A percentile compares a stretch with the other conserved stretches of the same genome.
Evolutionary conservation across 768 basidiomycete genomes (phyloP).

Genomic region (Leccinum arenicola): DNA sequence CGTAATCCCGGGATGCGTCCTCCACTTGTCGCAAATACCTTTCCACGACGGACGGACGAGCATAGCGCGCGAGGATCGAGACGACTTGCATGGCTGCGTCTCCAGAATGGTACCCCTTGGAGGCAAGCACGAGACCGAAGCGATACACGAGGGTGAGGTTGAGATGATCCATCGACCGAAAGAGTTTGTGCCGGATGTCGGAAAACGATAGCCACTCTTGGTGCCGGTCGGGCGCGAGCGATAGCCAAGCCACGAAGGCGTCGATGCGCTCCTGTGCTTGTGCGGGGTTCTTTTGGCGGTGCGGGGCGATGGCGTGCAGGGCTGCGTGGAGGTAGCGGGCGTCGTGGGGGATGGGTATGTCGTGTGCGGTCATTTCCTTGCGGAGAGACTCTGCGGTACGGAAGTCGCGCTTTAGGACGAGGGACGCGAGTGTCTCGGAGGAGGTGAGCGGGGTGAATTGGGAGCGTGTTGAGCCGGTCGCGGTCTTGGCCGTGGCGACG

Average conservation of each 20-base stretch:
- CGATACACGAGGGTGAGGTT: constrained; percentile 38
- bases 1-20: too few relatives aligned
- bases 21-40: too few relatives aligned
- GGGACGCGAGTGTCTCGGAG: constrained; percentile 21
- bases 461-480: background rate
- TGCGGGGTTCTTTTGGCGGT: constrained; percentile 9
- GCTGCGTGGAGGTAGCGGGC: constrained; percentile 39
- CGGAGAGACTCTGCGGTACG: constrained; percentile 10
- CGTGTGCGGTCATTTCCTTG: constrained; percentile 36
- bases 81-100: too few relatives aligned
- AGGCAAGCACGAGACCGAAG: constrained; percentile 42
- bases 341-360: constrained; percentile 34
- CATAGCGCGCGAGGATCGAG: too few relatives aligned
- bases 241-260: constrained; percentile 42
- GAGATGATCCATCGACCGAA: constrained; percentile 28
- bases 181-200: constrained; percentile 31
- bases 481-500: constrained; percentile 6
- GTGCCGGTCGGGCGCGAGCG: constrained; percentile 37
- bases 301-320: constrained; percentile 26
- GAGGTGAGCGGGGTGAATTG: constrained; percentile 23
- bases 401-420: constrained; percentile 23
- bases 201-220: constrained; percentile 16
- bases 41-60: too few relatives aligned
- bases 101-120: constrained; percentile 41
- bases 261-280: constrained; percentile 1